Conservation (phyloP, 2,329 filamentous ascomycete genomes). For the Aspergillus sergii region DNA sequence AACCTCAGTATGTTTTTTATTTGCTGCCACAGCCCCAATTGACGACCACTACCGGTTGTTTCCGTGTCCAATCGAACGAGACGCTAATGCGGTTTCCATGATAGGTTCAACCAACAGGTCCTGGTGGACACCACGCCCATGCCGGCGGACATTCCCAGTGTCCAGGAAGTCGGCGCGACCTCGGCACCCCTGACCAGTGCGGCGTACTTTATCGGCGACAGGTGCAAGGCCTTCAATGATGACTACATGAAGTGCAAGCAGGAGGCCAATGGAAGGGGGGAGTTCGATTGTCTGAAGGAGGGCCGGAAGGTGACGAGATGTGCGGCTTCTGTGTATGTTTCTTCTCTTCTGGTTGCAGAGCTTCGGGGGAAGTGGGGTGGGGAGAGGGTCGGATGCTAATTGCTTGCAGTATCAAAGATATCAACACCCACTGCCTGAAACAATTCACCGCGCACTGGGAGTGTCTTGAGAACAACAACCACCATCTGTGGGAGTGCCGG, state of each 20-base stretch:
- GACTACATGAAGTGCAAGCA: constrained; percentile 99
- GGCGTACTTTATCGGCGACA: constrained; percentile 93
- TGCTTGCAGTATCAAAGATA: constrained; percentile 74
- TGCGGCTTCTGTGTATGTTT: constrained; percentile 87
- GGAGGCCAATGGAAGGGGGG: constrained; percentile 85
- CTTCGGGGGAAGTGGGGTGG: background rate
- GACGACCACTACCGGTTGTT: constrained; percentile 13
- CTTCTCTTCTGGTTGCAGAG: background rate
- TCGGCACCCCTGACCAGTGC: constrained; percentile 91
- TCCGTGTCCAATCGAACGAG: background rate
- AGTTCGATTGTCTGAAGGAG: constrained; percentile 94
- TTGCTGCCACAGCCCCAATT: constrained; percentile 19
- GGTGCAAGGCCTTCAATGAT: constrained; percentile 95
- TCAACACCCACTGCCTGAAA: constrained; percentile 90
- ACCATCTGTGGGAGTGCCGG: constrained; percentile 95
- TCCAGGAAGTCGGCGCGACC: constrained; percentile 89
- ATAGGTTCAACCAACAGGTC: constrained; percentile 89
- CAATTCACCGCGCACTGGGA: constrained; percentile 94
- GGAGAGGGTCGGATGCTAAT: background rate
- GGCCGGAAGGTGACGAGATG: constrained; percentile 95
- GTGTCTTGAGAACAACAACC: constrained; percentile 96
- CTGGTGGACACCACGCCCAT: constrained; percentile 96
- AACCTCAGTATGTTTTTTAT: constrained; percentile 21
- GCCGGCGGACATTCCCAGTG: constrained; percentile 85
- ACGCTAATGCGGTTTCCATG: background rate